These are phyloP conservation scores for Cercophora sp. DNA, from an alignment of 495 filamentous ascomycete species.

Conservation along the genomic window DNA sequence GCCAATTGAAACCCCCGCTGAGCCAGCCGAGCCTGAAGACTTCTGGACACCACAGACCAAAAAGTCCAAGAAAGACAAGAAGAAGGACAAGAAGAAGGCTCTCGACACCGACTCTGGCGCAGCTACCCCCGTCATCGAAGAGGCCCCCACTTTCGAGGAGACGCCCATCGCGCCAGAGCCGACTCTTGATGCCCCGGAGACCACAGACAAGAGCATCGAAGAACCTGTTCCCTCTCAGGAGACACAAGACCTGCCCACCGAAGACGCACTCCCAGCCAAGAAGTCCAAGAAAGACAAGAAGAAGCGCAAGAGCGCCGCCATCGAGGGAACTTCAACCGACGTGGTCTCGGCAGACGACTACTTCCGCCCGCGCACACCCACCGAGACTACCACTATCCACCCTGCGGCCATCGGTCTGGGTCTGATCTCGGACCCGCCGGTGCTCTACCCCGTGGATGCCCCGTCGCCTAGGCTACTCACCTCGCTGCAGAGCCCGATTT, in stretches of 20 bases:
- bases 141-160: too few relatives aligned
- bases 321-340: background rate
- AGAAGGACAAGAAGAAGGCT: constrained; percentile 16
- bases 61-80: constrained; percentile 23
- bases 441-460: constrained; percentile 20
- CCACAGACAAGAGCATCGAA: too few relatives aligned
- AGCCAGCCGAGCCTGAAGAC: constrained; percentile 4
- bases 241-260: background rate
- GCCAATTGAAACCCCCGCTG: background rate
- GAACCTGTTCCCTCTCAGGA: background rate
- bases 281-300: constrained; percentile 32
- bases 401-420: constrained; percentile 18
- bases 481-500: constrained; percentile 14
- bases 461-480: constrained; percentile 27
- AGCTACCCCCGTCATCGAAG: constrained; percentile 1
- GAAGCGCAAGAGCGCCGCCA: constrained; percentile 19
- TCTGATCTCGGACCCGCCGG: constrained; percentile 28
- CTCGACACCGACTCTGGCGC: background rate
- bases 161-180: too few relatives aligned
- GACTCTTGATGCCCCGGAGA: too few relatives aligned
- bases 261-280: too few relatives aligned
- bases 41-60: constrained; percentile 6
- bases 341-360: constrained; percentile 6
- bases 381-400: constrained; percentile 12
- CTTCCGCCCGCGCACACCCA: constrained; percentile 10